Percentiles rank a stretch among this genome's conserved stretches.
Evolutionary conservation across 2,329 filamentous ascomycete species (phyloP).

Genomic region (Penicillium capsulatum): DNA sequence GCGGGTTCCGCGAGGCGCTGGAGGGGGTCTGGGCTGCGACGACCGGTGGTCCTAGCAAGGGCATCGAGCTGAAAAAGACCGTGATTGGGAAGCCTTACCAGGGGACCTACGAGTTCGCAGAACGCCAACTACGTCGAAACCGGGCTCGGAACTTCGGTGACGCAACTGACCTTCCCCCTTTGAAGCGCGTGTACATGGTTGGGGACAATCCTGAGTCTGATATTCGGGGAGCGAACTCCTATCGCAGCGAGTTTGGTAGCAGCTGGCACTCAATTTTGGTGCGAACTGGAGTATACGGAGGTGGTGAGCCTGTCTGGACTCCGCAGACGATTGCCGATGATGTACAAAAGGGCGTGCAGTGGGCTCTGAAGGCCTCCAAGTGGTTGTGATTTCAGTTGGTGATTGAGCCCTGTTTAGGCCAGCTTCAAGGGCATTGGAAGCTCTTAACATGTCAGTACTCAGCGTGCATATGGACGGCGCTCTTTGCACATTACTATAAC

Average conservation of each 20-base stretch:
- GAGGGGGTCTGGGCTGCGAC: constrained; percentile 72
- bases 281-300: constrained; percentile 70
- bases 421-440: background rate
- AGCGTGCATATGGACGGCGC: background rate
- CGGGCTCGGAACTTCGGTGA: constrained; percentile 48
- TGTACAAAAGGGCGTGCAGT: constrained; percentile 71
- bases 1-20: constrained; percentile 79
- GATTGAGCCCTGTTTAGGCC: background rate
- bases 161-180: constrained; percentile 37
- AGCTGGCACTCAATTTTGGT: constrained; percentile 75
- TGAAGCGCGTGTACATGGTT: constrained; percentile 85
- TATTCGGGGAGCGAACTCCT: constrained; percentile 80
- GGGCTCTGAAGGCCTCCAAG: constrained; percentile 60
- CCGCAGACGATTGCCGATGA: constrained; percentile 67
- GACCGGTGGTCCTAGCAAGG: constrained; percentile 55
- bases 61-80: constrained; percentile 57
- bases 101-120: constrained; percentile 78
- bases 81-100: constrained; percentile 79
- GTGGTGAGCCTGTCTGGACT: constrained; percentile 54
- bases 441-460: background rate
- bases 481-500: background rate
- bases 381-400: constrained; percentile 22
- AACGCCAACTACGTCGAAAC: constrained; percentile 64
- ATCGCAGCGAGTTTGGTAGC: constrained; percentile 61
- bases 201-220: constrained; percentile 88